Conservation (phyloP, 208 protist species). For the Leishmania major region DNA sequence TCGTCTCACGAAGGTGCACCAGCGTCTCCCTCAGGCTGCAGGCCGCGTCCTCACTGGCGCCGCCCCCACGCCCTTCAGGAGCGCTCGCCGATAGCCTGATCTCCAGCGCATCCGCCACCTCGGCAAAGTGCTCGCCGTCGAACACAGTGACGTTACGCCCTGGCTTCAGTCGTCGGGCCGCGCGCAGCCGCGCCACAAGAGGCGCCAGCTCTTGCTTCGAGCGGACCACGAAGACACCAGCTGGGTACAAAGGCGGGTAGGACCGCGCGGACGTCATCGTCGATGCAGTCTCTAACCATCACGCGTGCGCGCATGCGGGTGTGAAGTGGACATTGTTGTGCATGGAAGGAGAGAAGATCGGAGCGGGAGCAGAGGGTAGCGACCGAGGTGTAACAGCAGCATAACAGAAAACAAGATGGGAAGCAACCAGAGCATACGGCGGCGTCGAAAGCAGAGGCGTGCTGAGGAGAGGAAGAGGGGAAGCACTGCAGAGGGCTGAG, state of each 20-base stretch:
- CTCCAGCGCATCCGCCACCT: not conserved
- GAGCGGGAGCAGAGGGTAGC: too few species aligned
- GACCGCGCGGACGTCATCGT: not conserved
- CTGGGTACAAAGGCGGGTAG: conserved; percentile 35
- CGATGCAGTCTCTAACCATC: not conserved
- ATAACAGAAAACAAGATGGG: not conserved
- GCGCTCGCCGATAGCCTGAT: not conserved
- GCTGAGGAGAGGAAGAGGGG: not conserved
- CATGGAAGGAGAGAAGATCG: not conserved
- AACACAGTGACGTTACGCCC: conserved; percentile 58
- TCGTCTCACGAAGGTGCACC: conserved; percentile 2
- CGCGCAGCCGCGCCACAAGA: conserved; percentile 40
- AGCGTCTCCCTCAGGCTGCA: not conserved
- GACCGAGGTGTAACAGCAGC: not conserved
- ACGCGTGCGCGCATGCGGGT: not conserved
- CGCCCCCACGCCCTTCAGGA: not conserved
- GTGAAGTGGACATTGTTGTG: not conserved
- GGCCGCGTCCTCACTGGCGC: not conserved
- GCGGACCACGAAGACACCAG: conserved; percentile 48
- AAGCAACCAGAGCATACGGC: not conserved
- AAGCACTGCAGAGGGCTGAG: not conserved
- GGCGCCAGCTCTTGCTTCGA: conserved; percentile 25
- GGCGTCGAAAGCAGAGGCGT: not conserved
- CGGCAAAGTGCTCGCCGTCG: conserved; percentile 23
- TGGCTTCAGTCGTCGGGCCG: conserved; percentile 30